Evolutionary conservation across 1,284 basidiomycete genomes (phyloP).

Genomic region (Fomitiporia mediterranea): DNA sequence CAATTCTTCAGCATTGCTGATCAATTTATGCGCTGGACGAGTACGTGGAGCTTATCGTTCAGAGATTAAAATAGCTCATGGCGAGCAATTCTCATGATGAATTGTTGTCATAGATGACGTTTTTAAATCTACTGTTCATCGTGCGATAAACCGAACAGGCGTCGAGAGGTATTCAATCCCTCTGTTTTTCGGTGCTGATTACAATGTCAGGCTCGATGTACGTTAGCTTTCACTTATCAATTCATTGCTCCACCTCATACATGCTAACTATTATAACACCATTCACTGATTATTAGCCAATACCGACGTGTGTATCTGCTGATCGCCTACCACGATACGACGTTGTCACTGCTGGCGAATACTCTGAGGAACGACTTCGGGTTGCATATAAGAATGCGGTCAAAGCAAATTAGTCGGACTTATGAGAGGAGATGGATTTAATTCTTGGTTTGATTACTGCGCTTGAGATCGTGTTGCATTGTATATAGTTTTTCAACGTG

Average conservation of each 20-base stretch:
- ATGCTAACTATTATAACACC: no score
- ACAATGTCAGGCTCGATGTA: conserved; percentile 70
- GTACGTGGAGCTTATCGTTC: conserved; percentile 38
- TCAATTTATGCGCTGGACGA: conserved; percentile 84
- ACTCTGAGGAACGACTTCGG: conserved; percentile 54
- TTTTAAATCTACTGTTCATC: conserved; percentile 82
- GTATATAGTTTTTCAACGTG: background rate
- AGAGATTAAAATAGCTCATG: no score
- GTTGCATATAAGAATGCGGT: conserved; percentile 46
- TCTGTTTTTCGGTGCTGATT: conserved; percentile 76
- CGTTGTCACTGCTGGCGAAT: conserved; percentile 60
- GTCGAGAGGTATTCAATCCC: conserved; percentile 76
- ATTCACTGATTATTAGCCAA: conserved; percentile 41
- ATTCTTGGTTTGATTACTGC: background rate
- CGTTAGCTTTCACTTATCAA: no score
- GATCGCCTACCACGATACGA: conserved; percentile 62
- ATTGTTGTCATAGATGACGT: conserved; percentile 59
- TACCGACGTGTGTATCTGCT: conserved; percentile 61
- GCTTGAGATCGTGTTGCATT: background rate
- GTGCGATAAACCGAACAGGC: conserved; percentile 73
- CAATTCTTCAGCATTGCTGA: conserved; percentile 62
- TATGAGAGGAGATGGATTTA: background rate
- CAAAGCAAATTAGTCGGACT: background rate
- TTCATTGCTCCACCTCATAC: no score
- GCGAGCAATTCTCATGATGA: background rate